Base-by-base conservation (phyloP, 2,329 filamentous ascomycete genomes). In the Proliferodiscus dingleyae region DNA sequence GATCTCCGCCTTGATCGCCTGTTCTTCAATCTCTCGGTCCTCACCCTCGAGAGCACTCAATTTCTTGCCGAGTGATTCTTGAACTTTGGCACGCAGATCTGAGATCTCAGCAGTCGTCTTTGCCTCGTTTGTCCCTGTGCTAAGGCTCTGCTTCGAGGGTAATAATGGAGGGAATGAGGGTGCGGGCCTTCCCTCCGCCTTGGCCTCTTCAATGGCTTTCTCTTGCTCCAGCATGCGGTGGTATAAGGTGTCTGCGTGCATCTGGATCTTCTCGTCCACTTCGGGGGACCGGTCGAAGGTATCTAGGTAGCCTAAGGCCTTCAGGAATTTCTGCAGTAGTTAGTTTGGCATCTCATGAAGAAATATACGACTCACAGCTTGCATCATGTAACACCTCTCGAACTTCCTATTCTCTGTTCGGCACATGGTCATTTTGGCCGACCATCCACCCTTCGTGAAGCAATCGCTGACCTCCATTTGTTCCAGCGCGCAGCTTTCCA, bases 201-300 rank as follows among this genome's bases (percentile, higher is more conserved):
- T 81, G 28, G 85, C 86, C 58, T 81, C 75, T 53, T 85, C 80
- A n/a, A 87, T 80, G 52, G 76, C 78, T 16, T 72, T 73, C 67
- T 98, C 91, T 63, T 95, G 89, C 50, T 80, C 77, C 29, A 95
- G 67, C 83, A 97, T 89, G 57, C 85, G 81, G 60, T 91, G 86
- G 67, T 89, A 98, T 32, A 98, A 74, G 52, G 80, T 80, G 69
- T 98, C 93, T 48, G 91, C 91, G 65, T 96, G 90, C 83, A 97
- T 88, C 68, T 97, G 93, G 51, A 98, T 89, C 56, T 85, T 80
- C 64, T 96, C 90, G 58, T 95, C 87, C 41, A 87, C 76, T 23
- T 82, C 75, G 0, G 75, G 69, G 7, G 83, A 71, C 18, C 82
- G 78, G 36, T 85, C 78, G 51, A 79, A 71, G 21, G 79, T 80